Evolutionary conservation across 148 eudicot genomes (phyloP), one percentile per base, ranked within the genome.

Genomic region (Silene uniflora): DNA sequence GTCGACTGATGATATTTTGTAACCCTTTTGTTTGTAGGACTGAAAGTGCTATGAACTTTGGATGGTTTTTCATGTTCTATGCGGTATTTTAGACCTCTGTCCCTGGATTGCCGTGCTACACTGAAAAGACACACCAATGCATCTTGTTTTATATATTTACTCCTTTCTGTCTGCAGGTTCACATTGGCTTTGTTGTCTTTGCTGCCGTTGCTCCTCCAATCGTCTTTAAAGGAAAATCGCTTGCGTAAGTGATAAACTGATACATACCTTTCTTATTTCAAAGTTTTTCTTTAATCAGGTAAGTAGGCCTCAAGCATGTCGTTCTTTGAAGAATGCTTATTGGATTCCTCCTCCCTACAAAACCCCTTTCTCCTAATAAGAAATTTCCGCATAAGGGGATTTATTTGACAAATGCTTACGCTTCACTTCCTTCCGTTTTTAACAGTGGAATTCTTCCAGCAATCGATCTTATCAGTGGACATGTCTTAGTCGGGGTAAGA

Each of bases 361-460:
- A 39, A 39, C 9, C 44, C 8, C 10, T 59, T 59, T 59, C 62
- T 17, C 21, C 22, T 21, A 19, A 19, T 61, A 61, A 24, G 14
- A 62, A 12, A 23, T 11, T 62, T 24, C 67, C 2, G 14, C 44
- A 2, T 29, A 24, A 6, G 5, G 10, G 23, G 47, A 12, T 13
- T 67, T 14, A 29, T 22, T 69, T 47, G 52, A 44, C 1, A 42
- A 22, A 24, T 25, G 27, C 61, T 71, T 18, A 24, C 14, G 1
- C 5, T 27, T 14, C 17, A 6, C n/a, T 49, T 16, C 22, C 42
- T 27, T 5, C 59, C 27, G 56, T 73, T 82, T 24, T 14, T 29
- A 52, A 62, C 90, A 93, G 98, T 52, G 98, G 98, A 73, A 91
- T 93, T 81, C 88, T 93, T 73, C 91, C 98, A 55, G 98, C 98